Evolutionary conservation across 768 basidiomycete species (phyloP).

Genomic region (Omphalotus guepiniiformis): DNA sequence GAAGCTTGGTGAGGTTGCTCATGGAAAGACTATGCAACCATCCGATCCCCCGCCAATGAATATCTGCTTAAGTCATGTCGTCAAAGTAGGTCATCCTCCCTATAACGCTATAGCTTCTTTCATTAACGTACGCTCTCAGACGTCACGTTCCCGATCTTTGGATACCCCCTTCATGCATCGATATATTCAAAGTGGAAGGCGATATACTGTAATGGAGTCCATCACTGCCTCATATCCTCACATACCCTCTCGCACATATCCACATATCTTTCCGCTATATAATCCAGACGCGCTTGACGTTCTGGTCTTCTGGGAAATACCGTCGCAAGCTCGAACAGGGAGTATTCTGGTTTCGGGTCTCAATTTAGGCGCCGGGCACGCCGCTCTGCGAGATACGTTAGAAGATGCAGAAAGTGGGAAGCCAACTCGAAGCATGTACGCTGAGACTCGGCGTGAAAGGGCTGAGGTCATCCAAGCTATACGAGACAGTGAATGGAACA

Average conservation of each 20-base stretch:
- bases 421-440: conserved; percentile 82
- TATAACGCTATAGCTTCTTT: conserved; percentile 10
- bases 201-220: conserved; percentile 40
- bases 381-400: conserved; percentile 56
- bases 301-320: conserved; percentile 72
- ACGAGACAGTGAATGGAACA: conserved; percentile 68
- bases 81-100: conserved; percentile 33
- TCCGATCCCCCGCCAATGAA: conserved; percentile 50
- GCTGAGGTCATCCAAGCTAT: conserved; percentile 63
- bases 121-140: conserved; percentile 6
- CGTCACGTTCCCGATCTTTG: neutral
- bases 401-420: conserved; percentile 57
- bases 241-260: conserved; percentile 48
- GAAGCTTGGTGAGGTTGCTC: conserved; percentile 48
- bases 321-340: conserved; percentile 56
- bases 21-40: conserved; percentile 36
- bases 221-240: conserved; percentile 43
- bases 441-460: conserved; percentile 80
- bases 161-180: conserved; percentile 26
- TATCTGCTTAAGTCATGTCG: conserved; percentile 45
- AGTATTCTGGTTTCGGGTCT: conserved; percentile 54
- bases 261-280: conserved; percentile 75
- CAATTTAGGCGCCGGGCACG: conserved; percentile 66
- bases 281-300: conserved; percentile 71
- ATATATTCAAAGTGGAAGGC: conserved; percentile 40